Conservation (phyloP, 352 stramenopile genomes). For the Globisporangium sylvaticum region DNA sequence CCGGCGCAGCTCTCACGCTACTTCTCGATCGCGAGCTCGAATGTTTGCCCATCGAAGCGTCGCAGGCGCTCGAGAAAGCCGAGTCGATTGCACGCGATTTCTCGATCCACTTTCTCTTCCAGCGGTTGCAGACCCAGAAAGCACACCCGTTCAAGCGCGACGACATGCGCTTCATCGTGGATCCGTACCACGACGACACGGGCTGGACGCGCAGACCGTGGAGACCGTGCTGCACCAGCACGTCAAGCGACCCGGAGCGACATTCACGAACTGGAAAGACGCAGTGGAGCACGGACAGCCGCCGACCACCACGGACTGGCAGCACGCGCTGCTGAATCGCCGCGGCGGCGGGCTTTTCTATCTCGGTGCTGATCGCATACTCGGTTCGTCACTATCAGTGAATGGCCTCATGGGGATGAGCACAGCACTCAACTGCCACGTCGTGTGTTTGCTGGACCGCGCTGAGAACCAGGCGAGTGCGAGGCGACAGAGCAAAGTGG, state of each 20-base stretch:
- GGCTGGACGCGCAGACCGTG: conserved; percentile 40
- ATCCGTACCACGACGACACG: conserved; percentile 54
- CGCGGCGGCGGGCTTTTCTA: conserved; percentile 65
- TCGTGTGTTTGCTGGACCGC: conserved; percentile 71
- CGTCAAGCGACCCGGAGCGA: conserved; percentile 24
- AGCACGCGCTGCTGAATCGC: conserved; percentile 51
- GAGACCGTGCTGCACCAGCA: conserved; percentile 38
- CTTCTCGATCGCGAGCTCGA: conserved; percentile 53
- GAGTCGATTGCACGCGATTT: conserved; percentile 63
- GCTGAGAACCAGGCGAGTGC: conserved; percentile 69
- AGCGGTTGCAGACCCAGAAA: conserved; percentile 46
- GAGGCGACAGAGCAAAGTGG: conserved; percentile 82
- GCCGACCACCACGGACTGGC: conserved; percentile 65
- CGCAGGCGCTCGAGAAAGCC: conserved; percentile 37
- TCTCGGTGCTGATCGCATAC: conserved; percentile 58
- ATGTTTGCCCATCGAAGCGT: conserved; percentile 47
- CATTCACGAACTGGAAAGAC: conserved; percentile 54
- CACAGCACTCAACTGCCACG: conserved; percentile 53
- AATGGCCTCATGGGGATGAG: conserved; percentile 67
- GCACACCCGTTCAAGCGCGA: conserved; percentile 46
- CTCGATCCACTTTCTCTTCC: conserved; percentile 65
- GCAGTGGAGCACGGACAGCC: conserved; percentile 53
- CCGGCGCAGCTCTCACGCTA: conserved; percentile 42
- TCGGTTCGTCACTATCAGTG: conserved; percentile 46
- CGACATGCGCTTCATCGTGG: conserved; percentile 61